These are phyloP conservation scores for Homolaphlyctis polyrhiza DNA, from an alignment of 371 early-diverging fungal genomes.

Conservation along the genomic window DNA sequence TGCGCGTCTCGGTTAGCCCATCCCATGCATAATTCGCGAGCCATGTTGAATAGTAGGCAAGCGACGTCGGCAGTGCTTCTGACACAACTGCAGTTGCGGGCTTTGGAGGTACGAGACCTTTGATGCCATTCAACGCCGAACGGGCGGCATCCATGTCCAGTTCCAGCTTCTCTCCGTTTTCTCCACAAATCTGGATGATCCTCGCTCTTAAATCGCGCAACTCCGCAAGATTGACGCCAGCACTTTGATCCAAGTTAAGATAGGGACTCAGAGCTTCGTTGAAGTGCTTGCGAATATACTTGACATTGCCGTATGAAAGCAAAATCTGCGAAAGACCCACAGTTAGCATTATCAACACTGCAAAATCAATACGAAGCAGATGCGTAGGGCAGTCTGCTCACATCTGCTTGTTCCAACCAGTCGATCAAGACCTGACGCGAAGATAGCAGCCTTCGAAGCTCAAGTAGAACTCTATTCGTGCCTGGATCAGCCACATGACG, in stretches of 20 bases:
- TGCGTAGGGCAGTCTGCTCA: background rate
- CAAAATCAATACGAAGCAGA: background rate
- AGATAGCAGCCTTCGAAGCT: conserved; percentile 63
- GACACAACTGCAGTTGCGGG: too few species aligned
- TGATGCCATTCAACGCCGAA: too few species aligned
- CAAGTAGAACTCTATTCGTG: conserved; percentile 15
- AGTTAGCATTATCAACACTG: background rate
- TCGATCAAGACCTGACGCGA: conserved; percentile 66
- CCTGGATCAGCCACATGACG: background rate
- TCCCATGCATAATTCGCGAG: conserved; percentile 44
- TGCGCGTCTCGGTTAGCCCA: conserved; percentile 23
- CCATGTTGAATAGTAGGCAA: conserved; percentile 68
- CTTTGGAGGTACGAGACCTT: too few species aligned
- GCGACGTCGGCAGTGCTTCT: too few species aligned
- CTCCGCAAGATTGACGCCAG: too few species aligned
- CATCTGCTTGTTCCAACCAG: conserved; percentile 25
- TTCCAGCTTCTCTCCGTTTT: conserved; percentile 47
- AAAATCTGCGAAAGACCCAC: too few species aligned
- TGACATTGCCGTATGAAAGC: too few species aligned
- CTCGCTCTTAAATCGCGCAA: too few species aligned
- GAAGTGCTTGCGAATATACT: too few species aligned
- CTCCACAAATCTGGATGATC: conserved; percentile 16
- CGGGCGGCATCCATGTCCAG: too few species aligned
- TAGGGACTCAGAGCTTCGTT: too few species aligned
- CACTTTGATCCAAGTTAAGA: too few species aligned